A percentile compares a stretch with the other conserved stretches of the same genome.
Evolutionary conservation across 345 rosid genomes (phyloP).

Genomic region (Boechera retrofracta): DNA sequence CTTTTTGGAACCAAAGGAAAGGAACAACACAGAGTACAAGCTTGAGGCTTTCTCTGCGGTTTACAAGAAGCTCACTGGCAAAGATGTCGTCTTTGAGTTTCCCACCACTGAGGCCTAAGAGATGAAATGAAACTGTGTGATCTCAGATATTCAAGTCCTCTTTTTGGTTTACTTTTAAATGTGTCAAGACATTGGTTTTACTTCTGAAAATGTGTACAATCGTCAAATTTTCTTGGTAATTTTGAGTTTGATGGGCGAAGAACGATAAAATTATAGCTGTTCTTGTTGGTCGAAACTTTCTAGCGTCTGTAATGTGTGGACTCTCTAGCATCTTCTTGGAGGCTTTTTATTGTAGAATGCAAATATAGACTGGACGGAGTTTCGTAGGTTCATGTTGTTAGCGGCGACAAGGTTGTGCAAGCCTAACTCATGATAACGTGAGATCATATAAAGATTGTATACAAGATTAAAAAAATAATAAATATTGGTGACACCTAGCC

Average conservation of each 20-base stretch:
- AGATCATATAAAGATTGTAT: no score
- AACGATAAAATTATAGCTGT: no score
- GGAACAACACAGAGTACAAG: conserved; percentile 80
- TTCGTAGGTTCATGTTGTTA: no score
- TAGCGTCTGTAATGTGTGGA: background rate
- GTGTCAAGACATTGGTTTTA: conserved; percentile 1
- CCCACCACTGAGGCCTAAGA: conserved; percentile 65
- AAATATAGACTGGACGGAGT: no score
- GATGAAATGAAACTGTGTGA: conserved; percentile 6
- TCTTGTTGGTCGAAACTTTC: background rate
- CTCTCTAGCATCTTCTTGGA: background rate
- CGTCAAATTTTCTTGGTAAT: conserved; percentile 1
- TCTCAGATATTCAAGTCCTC: background rate
- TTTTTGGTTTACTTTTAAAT: background rate
- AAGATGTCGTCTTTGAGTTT: conserved; percentile 79
- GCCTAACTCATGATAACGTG: no score
- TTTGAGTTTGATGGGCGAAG: background rate
- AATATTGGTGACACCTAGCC: background rate
- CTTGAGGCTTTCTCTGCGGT: conserved; percentile 78
- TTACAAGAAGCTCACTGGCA: conserved; percentile 85
- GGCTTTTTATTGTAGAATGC: background rate
- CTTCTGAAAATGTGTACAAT: background rate
- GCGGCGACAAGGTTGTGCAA: no score
- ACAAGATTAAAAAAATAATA: no score
- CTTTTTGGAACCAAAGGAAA: conserved; percentile 84